phyloP scores from a whole-genome alignment of 2,329 filamentous ascomycete genomes.

The Didymella arachidicola region DNA sequence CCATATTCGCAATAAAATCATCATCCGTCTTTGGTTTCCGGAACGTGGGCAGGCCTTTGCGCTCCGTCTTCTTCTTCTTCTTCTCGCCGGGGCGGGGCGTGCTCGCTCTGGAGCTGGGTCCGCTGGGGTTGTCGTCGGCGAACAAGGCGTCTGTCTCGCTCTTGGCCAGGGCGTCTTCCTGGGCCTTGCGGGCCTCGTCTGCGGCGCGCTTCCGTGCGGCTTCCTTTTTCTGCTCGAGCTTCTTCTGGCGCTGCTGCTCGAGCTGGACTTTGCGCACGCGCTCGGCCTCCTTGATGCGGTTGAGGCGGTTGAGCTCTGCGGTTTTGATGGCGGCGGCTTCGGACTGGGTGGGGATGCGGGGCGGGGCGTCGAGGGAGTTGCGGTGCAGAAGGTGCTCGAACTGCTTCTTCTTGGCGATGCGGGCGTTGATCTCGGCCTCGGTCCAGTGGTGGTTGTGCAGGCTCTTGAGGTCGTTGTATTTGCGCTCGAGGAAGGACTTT shows the following conservation, averaged over 20 bases:
- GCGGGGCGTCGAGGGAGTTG: slow-evolving; percentile 68
- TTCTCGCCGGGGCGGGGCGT: slow-evolving; percentile 58
- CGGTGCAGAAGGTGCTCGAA: slow-evolving; percentile 64
- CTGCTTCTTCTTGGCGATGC: slow-evolving; percentile 72
- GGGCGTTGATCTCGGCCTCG: slow-evolving; percentile 80
- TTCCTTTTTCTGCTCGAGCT: slow-evolving; percentile 50
- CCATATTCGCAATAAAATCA: slow-evolving; percentile 87
- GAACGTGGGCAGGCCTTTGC: slow-evolving; percentile 70
- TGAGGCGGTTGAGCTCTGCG: slow-evolving; percentile 82
- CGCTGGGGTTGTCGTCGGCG: slow-evolving; percentile 50
- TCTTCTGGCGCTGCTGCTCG: slow-evolving; percentile 66
- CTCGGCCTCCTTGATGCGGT: slow-evolving; percentile 84
- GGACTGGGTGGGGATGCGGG: slow-evolving; percentile 62
- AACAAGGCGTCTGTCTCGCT: slow-evolving; percentile 57
- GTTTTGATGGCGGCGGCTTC: slow-evolving; percentile 80
- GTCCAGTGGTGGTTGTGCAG: slow-evolving; percentile 84
- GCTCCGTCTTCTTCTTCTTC: slow-evolving; percentile 64
- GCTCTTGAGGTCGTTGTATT: slow-evolving; percentile 80
- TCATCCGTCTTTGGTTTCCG: slow-evolving; percentile 83
- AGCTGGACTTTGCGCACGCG: slow-evolving; percentile 90
- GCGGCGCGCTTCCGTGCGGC: slow-evolving; percentile 59
- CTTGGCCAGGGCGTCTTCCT: slow-evolving; percentile 38
- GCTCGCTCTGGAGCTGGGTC: slow-evolving; percentile 51
- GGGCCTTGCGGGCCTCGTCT: slow-evolving; percentile 59
- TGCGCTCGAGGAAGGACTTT: slow-evolving; percentile 71